phyloP scores from a whole-genome alignment of 2,329 filamentous ascomycete species.

The Elsinoe perseae region DNA sequence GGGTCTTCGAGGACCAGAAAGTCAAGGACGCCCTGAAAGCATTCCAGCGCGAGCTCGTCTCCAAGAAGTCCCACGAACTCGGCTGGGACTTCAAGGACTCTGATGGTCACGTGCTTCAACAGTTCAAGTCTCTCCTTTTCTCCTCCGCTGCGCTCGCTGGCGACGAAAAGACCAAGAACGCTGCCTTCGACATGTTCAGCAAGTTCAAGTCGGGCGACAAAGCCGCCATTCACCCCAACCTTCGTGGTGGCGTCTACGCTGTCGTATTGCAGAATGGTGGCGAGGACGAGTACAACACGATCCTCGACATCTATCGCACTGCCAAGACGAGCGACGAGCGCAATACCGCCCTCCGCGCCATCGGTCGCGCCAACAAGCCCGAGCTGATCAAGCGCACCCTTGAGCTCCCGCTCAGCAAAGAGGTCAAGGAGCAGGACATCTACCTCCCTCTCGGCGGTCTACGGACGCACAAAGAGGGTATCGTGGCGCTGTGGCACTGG shows the following conservation, averaged over 20 bases:
- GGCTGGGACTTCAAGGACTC: constrained; percentile 81
- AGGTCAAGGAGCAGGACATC: constrained; percentile 90
- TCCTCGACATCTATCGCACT: constrained; percentile 66
- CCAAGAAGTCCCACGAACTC: constrained; percentile 71
- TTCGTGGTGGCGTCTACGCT: constrained; percentile 76
- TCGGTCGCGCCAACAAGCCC: constrained; percentile 71
- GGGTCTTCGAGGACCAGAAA: constrained; percentile 76
- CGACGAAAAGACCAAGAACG: constrained; percentile 68
- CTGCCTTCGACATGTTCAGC: constrained; percentile 82
- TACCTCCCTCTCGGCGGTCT: constrained; percentile 80
- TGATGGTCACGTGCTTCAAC: constrained; percentile 84
- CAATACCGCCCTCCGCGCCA: constrained; percentile 76
- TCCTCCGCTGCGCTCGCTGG: constrained; percentile 72
- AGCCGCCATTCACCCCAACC: constrained; percentile 81
- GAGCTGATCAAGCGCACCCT: constrained; percentile 77
- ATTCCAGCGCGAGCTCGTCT: constrained; percentile 73
- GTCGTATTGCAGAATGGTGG: constrained; percentile 79
- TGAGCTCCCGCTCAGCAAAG: constrained; percentile 62
- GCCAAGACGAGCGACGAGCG: constrained; percentile 78
- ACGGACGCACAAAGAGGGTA: constrained; percentile 66
- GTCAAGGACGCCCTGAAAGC: constrained; percentile 68
- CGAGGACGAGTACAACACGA: constrained; percentile 73
- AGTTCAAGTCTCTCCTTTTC: constrained; percentile 91
- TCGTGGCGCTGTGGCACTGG: constrained; percentile 74
- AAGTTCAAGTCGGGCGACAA: constrained; percentile 74